These are phyloP conservation scores for Tylopilus subfusipes DNA, from an alignment of 768 basidiomycete species.

Conservation along the genomic window DNA sequence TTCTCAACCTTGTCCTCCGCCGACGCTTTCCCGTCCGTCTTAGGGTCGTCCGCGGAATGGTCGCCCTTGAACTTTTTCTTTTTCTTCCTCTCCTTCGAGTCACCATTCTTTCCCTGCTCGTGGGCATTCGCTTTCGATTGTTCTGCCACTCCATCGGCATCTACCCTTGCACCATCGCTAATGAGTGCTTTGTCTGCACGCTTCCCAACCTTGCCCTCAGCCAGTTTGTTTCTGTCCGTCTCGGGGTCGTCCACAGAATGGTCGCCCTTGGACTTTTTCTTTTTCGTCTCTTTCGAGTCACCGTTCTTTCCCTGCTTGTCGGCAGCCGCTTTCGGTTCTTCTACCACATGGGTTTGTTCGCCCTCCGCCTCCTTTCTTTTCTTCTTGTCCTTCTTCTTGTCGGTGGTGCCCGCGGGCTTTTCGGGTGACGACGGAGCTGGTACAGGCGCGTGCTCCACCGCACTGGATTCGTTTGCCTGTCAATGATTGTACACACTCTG, in stretches of 20 bases:
- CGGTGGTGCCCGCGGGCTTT: neutral
- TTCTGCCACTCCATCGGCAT: neutral
- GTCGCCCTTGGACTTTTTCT: slow-evolving; percentile 18
- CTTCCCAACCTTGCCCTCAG: slow-evolving; percentile 1
- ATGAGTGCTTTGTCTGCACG: neutral
- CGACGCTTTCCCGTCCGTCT: neutral
- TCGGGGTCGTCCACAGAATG: neutral
- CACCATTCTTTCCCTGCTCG: slow-evolving; percentile 1
- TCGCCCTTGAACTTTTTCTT: slow-evolving; percentile 20
- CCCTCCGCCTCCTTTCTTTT: slow-evolving; percentile 6
- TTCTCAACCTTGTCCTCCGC: slow-evolving; percentile 2
- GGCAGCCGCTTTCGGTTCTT: neutral
- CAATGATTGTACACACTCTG: neutral
- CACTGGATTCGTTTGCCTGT: slow-evolving; percentile 2
- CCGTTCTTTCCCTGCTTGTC: slow-evolving; percentile 1
- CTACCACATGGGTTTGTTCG: neutral
- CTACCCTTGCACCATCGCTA: neutral
- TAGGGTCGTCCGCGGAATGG: neutral
- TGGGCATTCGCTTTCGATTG: neutral
- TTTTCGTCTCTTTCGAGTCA: slow-evolving; percentile 15
- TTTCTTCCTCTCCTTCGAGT: slow-evolving; percentile 14
- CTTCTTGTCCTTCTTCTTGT: slow-evolving; percentile 10
- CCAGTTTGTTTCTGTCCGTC: neutral
- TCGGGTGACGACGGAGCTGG: neutral
- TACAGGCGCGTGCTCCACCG: neutral